Conservation (phyloP, 805 yeast species). For the Wickerhamomyces subpelliculosus region DNA sequence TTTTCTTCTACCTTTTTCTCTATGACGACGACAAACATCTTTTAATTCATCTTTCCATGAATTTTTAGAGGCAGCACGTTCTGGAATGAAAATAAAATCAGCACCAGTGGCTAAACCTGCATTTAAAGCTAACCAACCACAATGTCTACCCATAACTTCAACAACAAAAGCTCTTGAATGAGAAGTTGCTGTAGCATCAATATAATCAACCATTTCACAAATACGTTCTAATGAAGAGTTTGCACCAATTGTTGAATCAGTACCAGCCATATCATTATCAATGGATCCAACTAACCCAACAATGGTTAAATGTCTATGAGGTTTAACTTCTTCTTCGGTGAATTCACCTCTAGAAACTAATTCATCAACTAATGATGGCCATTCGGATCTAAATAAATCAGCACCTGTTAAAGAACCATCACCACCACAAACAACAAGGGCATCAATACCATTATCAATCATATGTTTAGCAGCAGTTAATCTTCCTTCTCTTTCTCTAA, state of each 20-base stretch:
- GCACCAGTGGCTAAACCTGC: constrained; percentile 97
- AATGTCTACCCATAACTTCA: constrained; percentile 98
- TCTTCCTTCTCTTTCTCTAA: constrained; percentile 82
- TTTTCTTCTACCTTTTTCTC: constrained; percentile 84
- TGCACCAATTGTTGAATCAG: constrained; percentile 96
- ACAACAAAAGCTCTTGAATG: constrained; percentile 97
- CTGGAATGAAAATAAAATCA: constrained; percentile 91
- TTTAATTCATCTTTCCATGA: constrained; percentile 81
- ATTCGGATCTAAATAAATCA: constrained; percentile 85
- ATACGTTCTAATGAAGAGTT: constrained; percentile 89
- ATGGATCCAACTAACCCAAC: constrained; percentile 96
- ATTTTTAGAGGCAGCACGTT: constrained; percentile 71
- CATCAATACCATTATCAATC: constrained; percentile 86
- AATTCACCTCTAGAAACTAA: constrained; percentile 50
- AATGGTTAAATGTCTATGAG: constrained; percentile 68
- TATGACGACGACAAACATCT: constrained; percentile 68
- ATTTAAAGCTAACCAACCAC: constrained; percentile 98
- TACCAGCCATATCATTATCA: constrained; percentile 96
- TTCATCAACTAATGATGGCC: constrained; percentile 85
- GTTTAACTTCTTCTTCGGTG: constrained; percentile 50
- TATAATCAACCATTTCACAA: constrained; percentile 90
- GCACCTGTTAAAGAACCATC: constrained; percentile 99
- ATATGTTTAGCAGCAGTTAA: constrained; percentile 76
- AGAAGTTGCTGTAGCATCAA: constrained; percentile 95
- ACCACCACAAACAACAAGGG: constrained; percentile 95